phyloP scores from a whole-genome alignment of 192 early-diverging fungal genomes.

The Globomyces pollinis-pini region DNA sequence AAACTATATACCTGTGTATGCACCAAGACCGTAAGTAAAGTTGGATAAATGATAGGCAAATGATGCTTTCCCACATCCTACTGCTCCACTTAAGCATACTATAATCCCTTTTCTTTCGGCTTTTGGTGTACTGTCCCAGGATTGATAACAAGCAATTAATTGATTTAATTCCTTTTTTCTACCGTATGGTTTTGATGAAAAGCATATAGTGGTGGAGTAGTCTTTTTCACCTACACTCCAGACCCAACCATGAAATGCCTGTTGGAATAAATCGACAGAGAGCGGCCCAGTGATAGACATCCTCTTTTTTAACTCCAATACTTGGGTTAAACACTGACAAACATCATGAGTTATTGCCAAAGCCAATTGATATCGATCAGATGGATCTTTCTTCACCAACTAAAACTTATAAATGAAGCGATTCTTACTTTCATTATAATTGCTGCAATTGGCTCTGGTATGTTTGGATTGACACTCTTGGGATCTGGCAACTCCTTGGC shows the following conservation, averaged over 20 bases:
- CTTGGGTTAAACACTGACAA: slow-evolving; percentile 4
- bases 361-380: slow-evolving; percentile 41
- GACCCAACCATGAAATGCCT: slow-evolving; percentile 12
- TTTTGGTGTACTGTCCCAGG: neutral
- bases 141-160: neutral
- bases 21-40: neutral
- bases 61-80: slow-evolving; percentile 3
- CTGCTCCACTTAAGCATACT: neutral
- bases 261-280: slow-evolving; percentile 15
- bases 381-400: slow-evolving; percentile 34
- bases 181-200: slow-evolving; percentile 38
- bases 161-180: slow-evolving; percentile 17
- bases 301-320: neutral
- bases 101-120: neutral
- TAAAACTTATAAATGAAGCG: too few relatives aligned
- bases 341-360: slow-evolving; percentile 35
- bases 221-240: slow-evolving; percentile 24
- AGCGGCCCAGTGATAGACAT: neutral
- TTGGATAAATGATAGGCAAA: neutral
- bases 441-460: slow-evolving; percentile 26
- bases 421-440: slow-evolving; percentile 39
- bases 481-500: slow-evolving; percentile 34
- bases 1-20: slow-evolving; percentile 1
- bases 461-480: slow-evolving; percentile 18
- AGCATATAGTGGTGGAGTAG: slow-evolving; percentile 18